Percentiles rank a stretch among this genome's conserved stretches.
Conservation (phyloP, 345 rosid species). For the Combretum micranthum region DNA sequence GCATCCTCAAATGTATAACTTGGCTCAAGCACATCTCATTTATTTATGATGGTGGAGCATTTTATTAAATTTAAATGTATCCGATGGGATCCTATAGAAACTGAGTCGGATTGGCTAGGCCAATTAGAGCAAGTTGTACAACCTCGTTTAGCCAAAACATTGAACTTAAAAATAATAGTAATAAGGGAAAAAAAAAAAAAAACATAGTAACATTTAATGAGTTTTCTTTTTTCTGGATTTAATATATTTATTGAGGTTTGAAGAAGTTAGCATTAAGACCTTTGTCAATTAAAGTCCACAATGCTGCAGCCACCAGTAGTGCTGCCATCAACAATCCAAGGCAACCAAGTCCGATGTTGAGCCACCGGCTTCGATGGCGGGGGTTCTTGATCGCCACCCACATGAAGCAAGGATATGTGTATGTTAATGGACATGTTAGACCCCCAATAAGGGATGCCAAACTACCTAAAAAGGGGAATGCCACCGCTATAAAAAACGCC, state of each 20-base stretch:
- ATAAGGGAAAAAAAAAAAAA: too few relatives aligned
- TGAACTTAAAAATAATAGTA: too few relatives aligned
- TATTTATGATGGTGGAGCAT: too few relatives aligned
- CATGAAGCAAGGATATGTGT: constrained; percentile 53
- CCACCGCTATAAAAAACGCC: constrained; percentile 27
- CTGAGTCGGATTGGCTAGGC: too few relatives aligned
- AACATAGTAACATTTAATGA: too few relatives aligned
- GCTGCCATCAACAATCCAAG: constrained; percentile 24
- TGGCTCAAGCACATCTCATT: too few relatives aligned
- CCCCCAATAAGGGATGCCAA: constrained; percentile 40
- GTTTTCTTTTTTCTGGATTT: background rate
- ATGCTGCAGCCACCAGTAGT: constrained; percentile 27
- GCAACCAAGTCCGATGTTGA: constrained; percentile 39
- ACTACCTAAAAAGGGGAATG: constrained; percentile 42
- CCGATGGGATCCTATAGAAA: too few relatives aligned
- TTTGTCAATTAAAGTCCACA: constrained; percentile 25
- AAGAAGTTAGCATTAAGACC: constrained; percentile 45
- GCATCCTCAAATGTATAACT: too few relatives aligned
- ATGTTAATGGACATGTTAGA: constrained; percentile 31
- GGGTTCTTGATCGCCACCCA: constrained; percentile 31
- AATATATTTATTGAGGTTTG: constrained; percentile 16
- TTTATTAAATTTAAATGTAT: too few relatives aligned
- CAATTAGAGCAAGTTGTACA: too few relatives aligned
- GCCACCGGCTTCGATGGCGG: constrained; percentile 14
- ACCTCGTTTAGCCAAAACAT: too few relatives aligned